Base-by-base conservation (phyloP, 208 protist genomes). In the Plasmodiophora brassicae region DNA sequence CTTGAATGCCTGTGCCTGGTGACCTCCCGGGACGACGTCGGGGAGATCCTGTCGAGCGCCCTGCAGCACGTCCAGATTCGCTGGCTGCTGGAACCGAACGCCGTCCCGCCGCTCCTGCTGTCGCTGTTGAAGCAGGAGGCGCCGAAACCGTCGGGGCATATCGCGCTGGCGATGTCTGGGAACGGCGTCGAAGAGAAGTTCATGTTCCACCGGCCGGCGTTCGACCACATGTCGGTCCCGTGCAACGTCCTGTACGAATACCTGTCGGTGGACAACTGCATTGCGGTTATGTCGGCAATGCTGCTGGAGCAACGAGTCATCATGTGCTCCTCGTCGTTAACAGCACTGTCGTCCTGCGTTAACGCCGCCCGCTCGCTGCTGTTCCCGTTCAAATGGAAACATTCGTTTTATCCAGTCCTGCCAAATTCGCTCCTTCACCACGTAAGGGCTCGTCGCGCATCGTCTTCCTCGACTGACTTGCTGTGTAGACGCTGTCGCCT, bases 1-100 rank as follows among this genome's bases (percentile, higher is more conserved):
- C 41, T 78, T n/a, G 65, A 78, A 32, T 78, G 65, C 41, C 65
- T 78, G 5, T 78, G 65, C n/a, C 41, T 78, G n/a, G 41, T 78
- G 32, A 78, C 65, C n/a, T n/a, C n/a, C 32, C 5, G n/a, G n/a
- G 32, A 36, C 65, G 65, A 78, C 65, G 10, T 78, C 10, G 32
- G 41, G 10, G 65, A 78, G 65, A 78, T 78, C n/a, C 41, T 78
- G 10, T n/a, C 32, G 20, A 44, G 10, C 41, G 65, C 41, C 5
- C 32, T 78, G 65, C 65, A 78, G 65, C 65, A 78, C 32, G 41
- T 78, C n/a, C 65, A 78, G n/a, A 38, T 78, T 5, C 5, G 65
- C 10, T 78, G 65, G 65, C 41, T 78, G 65, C 65, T 78, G 20
- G 32, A n/a, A 44, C 65, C 65, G 5, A 5, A 78, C 41, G 32